A percentile compares a stretch with the other conserved stretches of the same genome.
phyloP scores from a whole-genome alignment of 257 asterid genomes.

The Ligustrum vulgare region DNA sequence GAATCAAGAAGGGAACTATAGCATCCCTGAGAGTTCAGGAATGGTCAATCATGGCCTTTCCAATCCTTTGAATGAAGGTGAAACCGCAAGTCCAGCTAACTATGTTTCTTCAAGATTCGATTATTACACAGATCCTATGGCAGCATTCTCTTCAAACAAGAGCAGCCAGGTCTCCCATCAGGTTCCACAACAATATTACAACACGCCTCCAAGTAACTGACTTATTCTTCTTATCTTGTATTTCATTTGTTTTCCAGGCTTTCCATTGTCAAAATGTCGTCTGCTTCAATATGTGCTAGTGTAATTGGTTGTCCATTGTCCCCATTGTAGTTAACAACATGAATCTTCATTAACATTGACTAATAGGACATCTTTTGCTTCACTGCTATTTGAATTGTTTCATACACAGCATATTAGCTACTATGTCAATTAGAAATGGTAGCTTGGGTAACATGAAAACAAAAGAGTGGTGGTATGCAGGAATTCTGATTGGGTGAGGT shows the following conservation, averaged over 20 bases:
- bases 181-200: slow-evolving; percentile 42
- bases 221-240: not conserved
- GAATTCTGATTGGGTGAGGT: not conserved
- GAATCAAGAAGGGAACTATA: slow-evolving; percentile 28
- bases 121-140: slow-evolving; percentile 79
- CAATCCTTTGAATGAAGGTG: slow-evolving; percentile 62
- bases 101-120: slow-evolving; percentile 57
- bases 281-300: not conserved
- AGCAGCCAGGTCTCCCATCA: slow-evolving; percentile 46
- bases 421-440: not conserved
- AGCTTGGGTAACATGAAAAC: not conserved
- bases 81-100: slow-evolving; percentile 28
- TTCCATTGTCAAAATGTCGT: not conserved
- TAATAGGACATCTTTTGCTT: not conserved
- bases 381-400: not conserved
- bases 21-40: slow-evolving; percentile 24
- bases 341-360: not conserved
- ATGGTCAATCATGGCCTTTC: slow-evolving; percentile 44
- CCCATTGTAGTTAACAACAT: not conserved
- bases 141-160: slow-evolving; percentile 69
- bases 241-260: not conserved
- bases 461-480: not conserved
- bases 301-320: not conserved
- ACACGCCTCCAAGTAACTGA: slow-evolving; percentile 56
- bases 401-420: not conserved